Base-by-base conservation (phyloP, 2,329 filamentous ascomycete genomes). In the Paramyrothecium sp. region DNA sequence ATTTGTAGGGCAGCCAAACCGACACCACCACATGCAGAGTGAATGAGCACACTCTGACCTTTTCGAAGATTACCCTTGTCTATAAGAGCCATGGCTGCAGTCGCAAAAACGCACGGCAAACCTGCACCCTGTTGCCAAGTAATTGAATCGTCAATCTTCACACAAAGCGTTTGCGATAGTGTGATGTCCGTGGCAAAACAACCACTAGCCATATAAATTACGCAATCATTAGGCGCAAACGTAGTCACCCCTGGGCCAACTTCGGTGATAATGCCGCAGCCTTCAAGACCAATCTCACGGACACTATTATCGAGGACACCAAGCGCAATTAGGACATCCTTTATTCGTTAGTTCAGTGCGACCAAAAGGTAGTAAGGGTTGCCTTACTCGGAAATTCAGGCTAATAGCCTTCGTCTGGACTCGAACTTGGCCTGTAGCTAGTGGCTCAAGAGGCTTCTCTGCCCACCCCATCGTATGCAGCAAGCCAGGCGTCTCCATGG, bases 1-100 rank as follows among this genome's bases (percentile, higher is more conserved):
- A 75, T 54, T 46, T 69, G 64, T 7, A 75, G 61, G 7, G 72
- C 70, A 2, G 69, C 68, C 19, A 69, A 59, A 1, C 74, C 74
- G 3, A 74, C 66, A 19, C 69, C 71, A 19, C 71, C 73, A 13
- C 61, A 64, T 10, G 65, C 73, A 2, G 63, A 60, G 56, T 76
- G 73, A 33, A 76, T 72, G 2, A 76, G 66, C 7, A 76, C 62
- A 11, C 60, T 60, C 59, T 74, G 1, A 7, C 54, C 7, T 3
- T 26, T 26, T 7, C 30, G 20, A 13, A 23, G 26, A 16, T 51
- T 51, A 51, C 50, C 16, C 2, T 30, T 22, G 7, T 34, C 13
- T 10, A 34, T n/a, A 17, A 52, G 12, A 34, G 17, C 26, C n/a
- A 19, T 13, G 10, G 34, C 7, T 4, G 17, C 50, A 13, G 22